Evolutionary conservation across 495 filamentous ascomycete genomes (phyloP).

Genomic region (Aspergillus coremiiformis): DNA sequence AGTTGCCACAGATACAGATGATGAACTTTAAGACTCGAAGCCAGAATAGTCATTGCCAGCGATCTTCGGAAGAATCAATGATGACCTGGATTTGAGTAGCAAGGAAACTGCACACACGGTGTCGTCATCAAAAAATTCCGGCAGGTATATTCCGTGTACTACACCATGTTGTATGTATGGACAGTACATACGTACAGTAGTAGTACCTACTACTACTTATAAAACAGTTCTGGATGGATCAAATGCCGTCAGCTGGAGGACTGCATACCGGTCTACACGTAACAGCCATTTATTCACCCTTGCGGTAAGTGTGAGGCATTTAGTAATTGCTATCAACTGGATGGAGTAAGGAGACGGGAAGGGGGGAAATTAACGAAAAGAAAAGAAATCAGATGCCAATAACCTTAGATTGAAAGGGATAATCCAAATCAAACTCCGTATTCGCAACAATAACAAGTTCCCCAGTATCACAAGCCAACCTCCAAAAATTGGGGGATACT

Average conservation of each 20-base stretch:
- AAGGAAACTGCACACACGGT: not conserved
- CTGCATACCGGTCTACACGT: not conserved
- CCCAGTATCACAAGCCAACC: conserved; percentile 10
- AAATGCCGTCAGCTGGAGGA: not conserved
- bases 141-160: not conserved
- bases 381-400: too few species aligned
- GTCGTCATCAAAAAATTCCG: conserved; percentile 3
- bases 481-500: not conserved
- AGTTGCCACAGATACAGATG: too few species aligned
- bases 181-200: not conserved
- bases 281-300: not conserved
- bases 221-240: not conserved
- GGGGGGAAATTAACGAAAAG: not conserved
- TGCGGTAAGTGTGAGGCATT: not conserved
- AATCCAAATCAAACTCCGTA: too few species aligned
- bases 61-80: conserved; percentile 3
- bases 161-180: not conserved
- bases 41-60: conserved; percentile 4
- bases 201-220: not conserved
- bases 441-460: too few species aligned
- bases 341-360: not conserved
- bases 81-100: not conserved
- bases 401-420: too few species aligned
- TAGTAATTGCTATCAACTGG: not conserved
- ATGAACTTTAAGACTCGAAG: not conserved